A percentile compares a stretch with the other conserved stretches of the same genome.
Evolutionary conservation across 345 rosid genomes (phyloP).

Genomic region (thale cress (Arabidopsis thaliana)): TAIR10.1 NC_003076.8:15727001-15727500

Average conservation of each 20-base stretch:
- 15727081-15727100: background rate
- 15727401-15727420: background rate
- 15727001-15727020: conserved; percentile 53
- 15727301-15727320: background rate
- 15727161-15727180: too few species aligned
- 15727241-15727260: too few species aligned
- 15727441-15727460: background rate
- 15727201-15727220: too few species aligned
- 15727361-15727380: conserved; percentile 4
- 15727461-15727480: background rate
- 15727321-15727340: background rate
- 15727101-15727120: background rate
- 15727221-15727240: too few species aligned
- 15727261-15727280: too few species aligned
- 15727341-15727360: background rate
- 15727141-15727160: too few species aligned
- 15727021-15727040: conserved; percentile 54
- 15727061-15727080: conserved; percentile 72
- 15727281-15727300: too few species aligned
- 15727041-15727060: conserved; percentile 54
- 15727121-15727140: too few species aligned
- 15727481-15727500: background rate
- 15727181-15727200: too few species aligned
- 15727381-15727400: background rate
- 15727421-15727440: background rate